These are phyloP conservation scores for Neofusicoccum kwambonambiense DNA, from an alignment of 2,329 filamentous ascomycete species.

Conservation along the genomic window DNA sequence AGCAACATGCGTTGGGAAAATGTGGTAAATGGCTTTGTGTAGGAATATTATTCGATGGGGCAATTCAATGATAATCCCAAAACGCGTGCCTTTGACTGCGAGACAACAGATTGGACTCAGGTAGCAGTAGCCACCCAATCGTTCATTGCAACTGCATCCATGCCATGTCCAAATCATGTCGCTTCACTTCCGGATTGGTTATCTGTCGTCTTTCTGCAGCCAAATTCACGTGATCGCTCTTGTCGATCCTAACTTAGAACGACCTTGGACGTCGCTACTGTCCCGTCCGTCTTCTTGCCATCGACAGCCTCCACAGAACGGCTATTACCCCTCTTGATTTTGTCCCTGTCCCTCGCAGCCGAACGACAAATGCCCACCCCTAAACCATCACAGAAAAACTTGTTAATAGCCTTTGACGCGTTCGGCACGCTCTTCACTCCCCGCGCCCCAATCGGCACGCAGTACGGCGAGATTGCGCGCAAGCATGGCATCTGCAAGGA, in stretches of 20 bases:
- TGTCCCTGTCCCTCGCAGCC: no score
- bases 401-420: slow-evolving; percentile 63
- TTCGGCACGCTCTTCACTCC: slow-evolving; percentile 64
- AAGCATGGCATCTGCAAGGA: slow-evolving; percentile 47
- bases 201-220: no score
- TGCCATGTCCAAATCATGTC: no score
- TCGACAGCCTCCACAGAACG: no score
- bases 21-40: not conserved
- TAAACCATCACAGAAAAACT: slow-evolving; percentile 33
- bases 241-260: not conserved
- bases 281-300: not conserved
- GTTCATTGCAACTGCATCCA: no score
- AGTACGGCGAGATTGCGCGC: slow-evolving; percentile 56
- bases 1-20: not conserved
- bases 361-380: not conserved
- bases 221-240: not conserved
- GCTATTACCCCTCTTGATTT: no score
- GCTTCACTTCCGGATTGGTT: no score
- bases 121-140: no score
- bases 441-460: slow-evolving; percentile 48
- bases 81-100: no score
- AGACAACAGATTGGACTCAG: no score
- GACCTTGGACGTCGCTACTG: not conserved
- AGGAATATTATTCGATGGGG: slow-evolving; percentile 3
- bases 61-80: not conserved